Conservation (phyloP, 768 basidiomycete species). For the Macrolepiota albuminosa region DNA sequence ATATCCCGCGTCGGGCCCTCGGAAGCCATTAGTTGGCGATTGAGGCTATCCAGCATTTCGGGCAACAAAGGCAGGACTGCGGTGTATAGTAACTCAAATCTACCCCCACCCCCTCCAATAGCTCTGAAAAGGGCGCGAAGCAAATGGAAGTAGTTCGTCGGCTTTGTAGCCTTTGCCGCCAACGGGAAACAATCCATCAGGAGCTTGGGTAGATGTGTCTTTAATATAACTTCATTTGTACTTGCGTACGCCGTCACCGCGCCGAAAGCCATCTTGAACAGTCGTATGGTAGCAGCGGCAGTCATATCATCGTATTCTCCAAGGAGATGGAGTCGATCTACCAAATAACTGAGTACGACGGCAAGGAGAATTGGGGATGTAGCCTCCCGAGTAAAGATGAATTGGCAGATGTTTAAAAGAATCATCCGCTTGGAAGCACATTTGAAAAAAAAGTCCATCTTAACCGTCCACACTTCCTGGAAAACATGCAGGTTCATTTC, state of each 20-base stretch:
- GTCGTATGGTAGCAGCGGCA: slow-evolving; percentile 78
- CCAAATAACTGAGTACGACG: slow-evolving; percentile 83
- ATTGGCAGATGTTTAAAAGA: slow-evolving; percentile 81
- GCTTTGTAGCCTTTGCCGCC: slow-evolving; percentile 86
- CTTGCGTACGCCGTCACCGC: slow-evolving; percentile 72
- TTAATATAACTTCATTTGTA: slow-evolving; percentile 88
- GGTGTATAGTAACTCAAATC: slow-evolving; percentile 92
- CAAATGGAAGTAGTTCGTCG: slow-evolving; percentile 89
- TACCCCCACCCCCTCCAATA: slow-evolving; percentile 86
- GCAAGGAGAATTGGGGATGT: slow-evolving; percentile 80
- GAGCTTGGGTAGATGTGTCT: slow-evolving; percentile 85
- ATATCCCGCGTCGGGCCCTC: slow-evolving; percentile 83
- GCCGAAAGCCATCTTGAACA: slow-evolving; percentile 94
- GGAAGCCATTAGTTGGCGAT: slow-evolving; percentile 82
- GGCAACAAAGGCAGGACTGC: slow-evolving; percentile 94
- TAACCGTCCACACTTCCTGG: slow-evolving; percentile 93
- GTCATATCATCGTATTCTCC: slow-evolving; percentile 82
- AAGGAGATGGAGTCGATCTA: slow-evolving; percentile 73
- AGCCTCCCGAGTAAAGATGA: slow-evolving; percentile 72
- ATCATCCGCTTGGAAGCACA: slow-evolving; percentile 70
- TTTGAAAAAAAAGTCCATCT: slow-evolving; percentile 88
- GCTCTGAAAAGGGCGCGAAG: slow-evolving; percentile 90
- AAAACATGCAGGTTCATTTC: slow-evolving; percentile 91
- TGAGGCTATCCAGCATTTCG: slow-evolving; percentile 94
- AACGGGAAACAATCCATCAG: slow-evolving; percentile 96